A percentile compares a stretch with the other conserved stretches of the same genome.
Conservation (phyloP, 208 protist species). For the Trypanosoma scelopori region DNA sequence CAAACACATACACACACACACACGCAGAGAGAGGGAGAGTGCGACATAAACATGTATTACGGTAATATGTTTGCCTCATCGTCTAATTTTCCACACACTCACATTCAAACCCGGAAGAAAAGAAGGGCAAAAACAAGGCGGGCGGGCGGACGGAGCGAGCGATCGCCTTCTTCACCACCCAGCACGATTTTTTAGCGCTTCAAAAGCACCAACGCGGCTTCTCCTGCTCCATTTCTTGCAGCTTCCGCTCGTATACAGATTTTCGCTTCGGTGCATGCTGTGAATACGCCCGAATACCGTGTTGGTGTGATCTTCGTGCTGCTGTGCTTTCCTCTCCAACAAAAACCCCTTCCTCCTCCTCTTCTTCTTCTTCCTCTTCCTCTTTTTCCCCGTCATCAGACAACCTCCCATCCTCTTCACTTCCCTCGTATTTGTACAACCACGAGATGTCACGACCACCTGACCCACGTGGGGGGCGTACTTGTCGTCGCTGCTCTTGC, state of each 20-base stretch:
- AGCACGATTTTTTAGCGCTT: background rate
- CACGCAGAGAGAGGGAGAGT: too few species aligned
- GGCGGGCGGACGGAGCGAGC: background rate
- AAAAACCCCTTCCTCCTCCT: background rate
- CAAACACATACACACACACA: background rate
- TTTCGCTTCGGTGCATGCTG: background rate
- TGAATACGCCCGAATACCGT: background rate
- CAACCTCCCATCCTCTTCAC: conserved; percentile 17
- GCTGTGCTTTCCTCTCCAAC: background rate
- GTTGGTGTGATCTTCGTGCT: background rate
- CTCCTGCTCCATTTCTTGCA: conserved; percentile 20
- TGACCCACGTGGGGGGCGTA: background rate
- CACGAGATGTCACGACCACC: conserved; percentile 18
- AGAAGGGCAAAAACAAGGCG: background rate
- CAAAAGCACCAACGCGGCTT: conserved; percentile 41
- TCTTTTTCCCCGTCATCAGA: conserved; percentile 8
- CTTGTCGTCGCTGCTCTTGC: background rate
- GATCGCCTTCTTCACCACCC: background rate
- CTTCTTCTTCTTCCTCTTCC: background rate
- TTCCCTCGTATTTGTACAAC: conserved; percentile 28
- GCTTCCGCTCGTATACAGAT: conserved; percentile 38
- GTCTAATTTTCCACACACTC: background rate
- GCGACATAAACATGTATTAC: too few species aligned
- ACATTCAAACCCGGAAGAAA: background rate
- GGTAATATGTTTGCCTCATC: background rate